Conservation (phyloP, 2,329 filamentous ascomycete genomes). For the Thelonectria blattea region DNA sequence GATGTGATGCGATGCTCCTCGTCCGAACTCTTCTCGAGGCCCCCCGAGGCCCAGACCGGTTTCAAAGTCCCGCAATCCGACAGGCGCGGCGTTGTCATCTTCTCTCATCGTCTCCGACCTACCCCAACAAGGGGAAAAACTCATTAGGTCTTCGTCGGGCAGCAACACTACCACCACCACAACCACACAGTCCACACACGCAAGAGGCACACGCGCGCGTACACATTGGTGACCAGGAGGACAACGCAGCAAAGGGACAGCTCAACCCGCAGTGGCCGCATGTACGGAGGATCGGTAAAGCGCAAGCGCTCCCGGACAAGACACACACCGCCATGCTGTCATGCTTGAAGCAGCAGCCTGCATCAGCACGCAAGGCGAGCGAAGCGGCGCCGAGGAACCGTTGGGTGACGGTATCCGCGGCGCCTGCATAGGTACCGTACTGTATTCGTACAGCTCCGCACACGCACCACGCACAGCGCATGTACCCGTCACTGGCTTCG, state of each 20-base stretch:
- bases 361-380: conserved; percentile 33
- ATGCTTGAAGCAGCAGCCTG: conserved; percentile 29
- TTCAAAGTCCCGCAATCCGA: conserved; percentile 2
- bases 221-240: conserved; percentile 30
- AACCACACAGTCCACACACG: conserved; percentile 12
- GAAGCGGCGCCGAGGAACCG: conserved; percentile 35
- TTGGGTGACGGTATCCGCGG: conserved; percentile 34
- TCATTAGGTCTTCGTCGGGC: conserved; percentile 40
- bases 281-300: conserved; percentile 27
- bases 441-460: conserved; percentile 24
- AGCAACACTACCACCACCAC: conserved; percentile 35
- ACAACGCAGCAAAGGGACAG: conserved; percentile 38
- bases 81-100: conserved; percentile 2
- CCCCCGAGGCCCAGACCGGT: conserved; percentile 1
- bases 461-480: conserved; percentile 21
- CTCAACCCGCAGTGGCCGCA: conserved; percentile 38
- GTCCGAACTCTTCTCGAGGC: background rate
- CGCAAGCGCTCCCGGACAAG: conserved; percentile 27
- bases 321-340: conserved; percentile 36
- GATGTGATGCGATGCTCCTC: conserved; percentile 1
- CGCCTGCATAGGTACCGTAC: conserved; percentile 27
- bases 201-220: conserved; percentile 17
- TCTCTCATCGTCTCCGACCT: conserved; percentile 1
- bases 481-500: conserved; percentile 29
- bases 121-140: conserved; percentile 19